A percentile compares a stretch with the other conserved stretches of the same genome.
Evolutionary conservation across 1,284 basidiomycete species (phyloP).

Genomic region (Cerrena zonata): DNA sequence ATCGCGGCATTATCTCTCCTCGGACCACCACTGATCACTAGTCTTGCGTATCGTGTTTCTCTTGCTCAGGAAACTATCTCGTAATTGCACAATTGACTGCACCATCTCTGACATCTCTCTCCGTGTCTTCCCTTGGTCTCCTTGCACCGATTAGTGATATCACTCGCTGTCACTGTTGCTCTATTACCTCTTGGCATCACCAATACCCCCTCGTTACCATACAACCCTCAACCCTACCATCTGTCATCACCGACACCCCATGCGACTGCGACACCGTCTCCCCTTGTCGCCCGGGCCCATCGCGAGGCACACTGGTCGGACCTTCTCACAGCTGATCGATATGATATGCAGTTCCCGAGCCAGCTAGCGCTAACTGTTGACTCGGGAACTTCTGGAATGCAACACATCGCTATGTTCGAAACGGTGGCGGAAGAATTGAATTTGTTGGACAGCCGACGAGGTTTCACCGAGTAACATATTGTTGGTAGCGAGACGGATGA

Average conservation of each 20-base stretch:
- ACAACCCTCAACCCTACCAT: neutral
- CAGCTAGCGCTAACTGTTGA: neutral
- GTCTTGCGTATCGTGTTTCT: too few relatives aligned
- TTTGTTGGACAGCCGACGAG: too few relatives aligned
- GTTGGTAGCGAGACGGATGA: too few relatives aligned
- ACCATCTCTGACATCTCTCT: neutral
- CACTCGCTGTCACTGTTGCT: neutral
- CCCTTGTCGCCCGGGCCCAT: neutral
- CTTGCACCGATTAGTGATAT: neutral
- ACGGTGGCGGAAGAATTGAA: too few relatives aligned
- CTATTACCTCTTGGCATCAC: neutral
- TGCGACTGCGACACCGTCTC: neutral
- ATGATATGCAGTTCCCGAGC: neutral
- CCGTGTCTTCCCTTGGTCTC: neutral
- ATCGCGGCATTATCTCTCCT: too few relatives aligned
- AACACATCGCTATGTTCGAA: neutral
- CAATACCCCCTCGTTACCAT: neutral
- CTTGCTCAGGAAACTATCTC: too few relatives aligned
- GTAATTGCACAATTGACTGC: too few relatives aligned
- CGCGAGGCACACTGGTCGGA: neutral
- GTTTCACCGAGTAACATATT: too few relatives aligned
- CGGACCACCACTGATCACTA: too few relatives aligned
- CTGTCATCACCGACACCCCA: neutral
- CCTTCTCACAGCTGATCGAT: neutral
- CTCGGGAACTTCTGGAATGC: constrained; percentile 6